A percentile compares a stretch with the other conserved stretches of the same genome.
Conservation (phyloP, 163 green algal species). For the Scenedesmus sp. region DNA sequence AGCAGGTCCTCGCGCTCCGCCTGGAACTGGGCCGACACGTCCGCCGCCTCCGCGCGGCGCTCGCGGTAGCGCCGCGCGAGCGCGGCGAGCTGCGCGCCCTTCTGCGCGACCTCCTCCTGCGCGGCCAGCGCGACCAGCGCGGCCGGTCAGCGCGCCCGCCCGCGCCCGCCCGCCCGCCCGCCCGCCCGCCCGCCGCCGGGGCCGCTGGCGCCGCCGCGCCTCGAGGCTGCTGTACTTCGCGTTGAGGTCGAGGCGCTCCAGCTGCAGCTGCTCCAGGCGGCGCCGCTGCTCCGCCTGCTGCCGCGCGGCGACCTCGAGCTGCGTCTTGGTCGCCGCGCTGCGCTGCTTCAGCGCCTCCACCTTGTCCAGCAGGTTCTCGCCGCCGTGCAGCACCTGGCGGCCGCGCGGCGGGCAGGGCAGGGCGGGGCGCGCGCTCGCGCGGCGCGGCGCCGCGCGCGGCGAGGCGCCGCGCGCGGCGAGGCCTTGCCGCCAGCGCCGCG, state of each 20-base stretch:
- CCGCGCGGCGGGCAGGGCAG: too few species aligned
- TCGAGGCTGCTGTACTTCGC: conserved; percentile 67
- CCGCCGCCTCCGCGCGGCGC: conserved; percentile 66
- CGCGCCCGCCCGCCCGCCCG: too few species aligned
- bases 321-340: conserved; percentile 64
- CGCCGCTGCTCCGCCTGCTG: conserved; percentile 66
- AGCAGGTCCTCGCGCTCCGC: conserved; percentile 76
- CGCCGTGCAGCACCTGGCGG: conserved; percentile 78
- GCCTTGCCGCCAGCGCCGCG: too few species aligned
- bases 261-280: conserved; percentile 67
- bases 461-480: too few species aligned
- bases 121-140: background rate
- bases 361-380: conserved; percentile 84
- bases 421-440: background rate
- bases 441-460: too few species aligned
- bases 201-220: conserved; percentile 35
- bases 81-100: conserved; percentile 73
- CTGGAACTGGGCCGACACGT: conserved; percentile 64
- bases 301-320: conserved; percentile 48
- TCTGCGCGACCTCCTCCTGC: conserved; percentile 62
- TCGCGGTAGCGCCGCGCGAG: conserved; percentile 72
- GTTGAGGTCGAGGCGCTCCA: conserved; percentile 59
- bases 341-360: conserved; percentile 75
- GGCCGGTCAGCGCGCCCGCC: background rate
- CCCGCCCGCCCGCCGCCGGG: too few species aligned